A percentile compares a stretch with the other conserved stretches of the same genome.
Conservation (phyloP, 495 filamentous ascomycete species). For the Penicillium malachiteum region DNA sequence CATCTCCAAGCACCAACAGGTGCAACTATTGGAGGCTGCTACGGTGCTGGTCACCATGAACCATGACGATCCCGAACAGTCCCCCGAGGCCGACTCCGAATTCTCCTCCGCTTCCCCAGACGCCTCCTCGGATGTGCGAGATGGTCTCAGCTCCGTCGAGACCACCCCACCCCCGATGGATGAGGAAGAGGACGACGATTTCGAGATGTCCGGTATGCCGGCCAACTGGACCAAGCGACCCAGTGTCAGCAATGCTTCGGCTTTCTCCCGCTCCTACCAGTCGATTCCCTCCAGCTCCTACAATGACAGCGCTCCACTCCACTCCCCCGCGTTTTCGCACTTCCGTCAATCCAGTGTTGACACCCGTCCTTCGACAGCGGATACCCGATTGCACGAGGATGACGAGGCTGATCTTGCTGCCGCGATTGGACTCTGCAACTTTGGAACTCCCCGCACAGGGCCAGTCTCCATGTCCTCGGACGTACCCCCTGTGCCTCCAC, state of each 20-base stretch:
- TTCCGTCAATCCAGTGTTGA: constrained; percentile 57
- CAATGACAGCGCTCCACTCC: constrained; percentile 42
- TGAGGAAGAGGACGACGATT: constrained; percentile 45
- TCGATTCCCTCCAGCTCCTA: constrained; percentile 63
- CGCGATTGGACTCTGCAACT: constrained; percentile 90
- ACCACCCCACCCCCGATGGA: constrained; percentile 56
- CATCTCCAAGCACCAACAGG: constrained; percentile 99
- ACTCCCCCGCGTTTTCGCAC: constrained; percentile 49
- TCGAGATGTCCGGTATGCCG: constrained; percentile 41
- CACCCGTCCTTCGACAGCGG: constrained; percentile 61
- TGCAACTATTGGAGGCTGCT: constrained; percentile 94
- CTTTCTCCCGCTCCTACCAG: constrained; percentile 82
- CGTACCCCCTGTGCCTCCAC: constrained; percentile 80
- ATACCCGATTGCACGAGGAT: constrained; percentile 53
- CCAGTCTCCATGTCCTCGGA: constrained; percentile 70
- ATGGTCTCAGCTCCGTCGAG: constrained; percentile 60
- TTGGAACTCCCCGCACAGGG: constrained; percentile 73
- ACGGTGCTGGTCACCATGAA: constrained; percentile 95
- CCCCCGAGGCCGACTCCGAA: constrained; percentile 70
- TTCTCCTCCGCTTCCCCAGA: constrained; percentile 78
- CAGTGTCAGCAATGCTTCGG: constrained; percentile 60
- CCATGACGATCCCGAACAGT: constrained; percentile 54
- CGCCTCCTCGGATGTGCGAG: constrained; percentile 71
- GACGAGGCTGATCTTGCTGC: constrained; percentile 77
- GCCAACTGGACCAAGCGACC: constrained; percentile 42